Evolutionary conservation across 345 rosid species (phyloP).

Genomic region (Acer saccharum): DNA sequence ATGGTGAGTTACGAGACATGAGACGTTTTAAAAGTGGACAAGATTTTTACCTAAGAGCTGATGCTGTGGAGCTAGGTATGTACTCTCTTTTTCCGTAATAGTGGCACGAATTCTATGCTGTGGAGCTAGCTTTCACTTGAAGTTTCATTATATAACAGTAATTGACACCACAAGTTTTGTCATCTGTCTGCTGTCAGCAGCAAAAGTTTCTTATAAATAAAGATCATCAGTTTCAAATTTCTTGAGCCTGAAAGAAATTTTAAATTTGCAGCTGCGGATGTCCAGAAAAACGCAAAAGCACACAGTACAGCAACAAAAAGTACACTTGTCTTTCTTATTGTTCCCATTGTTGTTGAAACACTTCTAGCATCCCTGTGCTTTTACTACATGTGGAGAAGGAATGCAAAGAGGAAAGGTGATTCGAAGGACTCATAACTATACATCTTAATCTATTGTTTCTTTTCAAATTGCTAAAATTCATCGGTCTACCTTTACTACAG

Average conservation of each 20-base stretch:
- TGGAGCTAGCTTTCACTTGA: background rate
- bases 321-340: background rate
- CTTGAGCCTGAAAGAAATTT: too few species aligned
- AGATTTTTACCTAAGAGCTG: background rate
- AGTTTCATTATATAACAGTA: background rate
- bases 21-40: background rate
- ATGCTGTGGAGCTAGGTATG: slow-evolving; percentile 9
- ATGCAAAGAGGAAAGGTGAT: background rate
- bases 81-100: too few species aligned
- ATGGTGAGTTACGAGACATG: slow-evolving; percentile 1
- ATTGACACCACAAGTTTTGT: background rate
- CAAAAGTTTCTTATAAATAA: too few species aligned
- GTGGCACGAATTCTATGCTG: too few species aligned
- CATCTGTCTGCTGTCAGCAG: too few species aligned
- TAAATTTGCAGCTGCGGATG: background rate
- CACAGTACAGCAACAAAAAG: background rate
- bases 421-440: background rate
- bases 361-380: background rate
- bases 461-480: too few species aligned
- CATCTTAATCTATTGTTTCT: background rate
- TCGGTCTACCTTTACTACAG: too few species aligned
- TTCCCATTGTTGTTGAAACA: background rate
- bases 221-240: too few species aligned
- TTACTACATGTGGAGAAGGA: background rate
- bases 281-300: background rate